phyloP scores from a whole-genome alignment of 2,329 filamentous ascomycete genomes.

The Calonectria henricotiae region DNA sequence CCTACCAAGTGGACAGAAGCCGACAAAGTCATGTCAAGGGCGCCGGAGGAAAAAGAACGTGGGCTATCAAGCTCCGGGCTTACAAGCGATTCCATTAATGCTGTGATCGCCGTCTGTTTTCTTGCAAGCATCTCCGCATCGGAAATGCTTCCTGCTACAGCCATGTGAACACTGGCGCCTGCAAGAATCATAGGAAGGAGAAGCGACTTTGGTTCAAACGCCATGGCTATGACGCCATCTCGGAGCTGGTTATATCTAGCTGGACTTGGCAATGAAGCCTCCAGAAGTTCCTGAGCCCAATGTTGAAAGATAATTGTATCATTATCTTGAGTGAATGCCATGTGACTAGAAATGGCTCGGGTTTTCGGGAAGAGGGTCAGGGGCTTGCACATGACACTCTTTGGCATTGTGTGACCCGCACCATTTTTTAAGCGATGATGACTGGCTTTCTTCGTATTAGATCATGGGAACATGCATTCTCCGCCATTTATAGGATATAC shows the following conservation, averaged over 20 bases:
- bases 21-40: not conserved
- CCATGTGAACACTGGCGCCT: conserved; percentile 30
- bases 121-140: conserved; percentile 16
- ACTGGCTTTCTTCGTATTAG: conserved; percentile 5
- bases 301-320: conserved; percentile 10
- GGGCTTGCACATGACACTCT: not conserved
- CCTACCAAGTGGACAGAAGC: conserved; percentile 3
- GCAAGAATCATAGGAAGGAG: conserved; percentile 27
- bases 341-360: not conserved
- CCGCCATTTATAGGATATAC: not conserved
- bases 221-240: conserved; percentile 6
- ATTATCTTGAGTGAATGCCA: conserved; percentile 16
- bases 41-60: not conserved
- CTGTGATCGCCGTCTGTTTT: conserved; percentile 8
- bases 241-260: not conserved
- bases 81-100: not conserved
- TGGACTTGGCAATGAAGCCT: not conserved
- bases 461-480: not conserved
- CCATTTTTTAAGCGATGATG: not conserved
- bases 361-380: not conserved
- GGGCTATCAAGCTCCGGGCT: not conserved
- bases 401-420: not conserved
- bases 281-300: not conserved
- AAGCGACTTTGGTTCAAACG: conserved; percentile 15
- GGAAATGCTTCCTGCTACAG: conserved; percentile 16